Base-by-base conservation (phyloP, 2,329 filamentous ascomycete species). In the Xylariaceae sp. region DNA sequence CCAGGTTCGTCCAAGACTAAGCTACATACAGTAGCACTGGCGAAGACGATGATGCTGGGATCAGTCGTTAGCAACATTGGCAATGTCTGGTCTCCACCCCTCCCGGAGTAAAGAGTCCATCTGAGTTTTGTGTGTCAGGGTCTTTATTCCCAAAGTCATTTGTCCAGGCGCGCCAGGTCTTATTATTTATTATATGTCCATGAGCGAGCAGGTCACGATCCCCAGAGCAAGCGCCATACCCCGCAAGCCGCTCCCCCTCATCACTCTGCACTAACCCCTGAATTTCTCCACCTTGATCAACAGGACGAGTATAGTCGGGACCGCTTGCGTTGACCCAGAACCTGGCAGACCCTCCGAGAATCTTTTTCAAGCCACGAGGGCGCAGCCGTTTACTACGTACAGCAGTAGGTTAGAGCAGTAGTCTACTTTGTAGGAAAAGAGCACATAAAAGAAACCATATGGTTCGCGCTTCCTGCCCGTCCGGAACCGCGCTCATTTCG, bases 241-340 rank as follows among this genome's bases (percentile, higher is more conserved):
- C 46, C 46, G 46, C 46, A 46, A 46, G 27, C 33, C 23, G 37
- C 41, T 43, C 43, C 36, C 21, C 43, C 43, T 40, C 35, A 38
- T 27, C 9, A 36, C 12, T 11, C 29, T 32, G 16, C 14, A 18
- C 27, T 17, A 23, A 27, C 39, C 46, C 43, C 37, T 42, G 36
- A n/a, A 21, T 21, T 38, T 42, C 42, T 40, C 46, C 43, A 40
- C 46, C 33, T 34, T 13, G n/a, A n/a, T 35, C 21, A 36, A 15
- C 31, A 33, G 38, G 30, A 36, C 35, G 31, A 34, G 18, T 33
- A 12, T n/a, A 23, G 33, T 31, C 31, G 34, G 15, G 13, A 34
- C 31, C 36, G 31, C 24, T 36, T 27, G 18, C 14, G 14, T 28
- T 35, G 21, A 36, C 36, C 32, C 18, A 40, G 36, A 43, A 26